Conservation (phyloP, 1,284 basidiomycete genomes). For the Sanghuangporus baumii region DNA sequence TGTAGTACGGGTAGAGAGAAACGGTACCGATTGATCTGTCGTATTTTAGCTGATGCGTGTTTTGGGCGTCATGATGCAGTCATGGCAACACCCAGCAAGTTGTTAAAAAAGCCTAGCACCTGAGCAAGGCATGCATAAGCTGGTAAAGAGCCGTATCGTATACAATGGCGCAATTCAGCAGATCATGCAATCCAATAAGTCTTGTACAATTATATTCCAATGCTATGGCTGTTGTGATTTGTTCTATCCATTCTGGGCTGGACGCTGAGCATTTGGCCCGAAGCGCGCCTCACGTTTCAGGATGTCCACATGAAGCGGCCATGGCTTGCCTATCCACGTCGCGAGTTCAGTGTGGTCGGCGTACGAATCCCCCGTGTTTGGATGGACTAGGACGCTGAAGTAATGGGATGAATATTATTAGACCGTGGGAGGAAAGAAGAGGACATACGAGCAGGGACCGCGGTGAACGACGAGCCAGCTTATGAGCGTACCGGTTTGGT, state of each 20-base stretch:
- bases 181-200: too few species aligned
- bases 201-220: too few species aligned
- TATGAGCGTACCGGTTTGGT: constrained; percentile 60
- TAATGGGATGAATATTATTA: constrained; percentile 3
- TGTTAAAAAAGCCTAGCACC: too few species aligned
- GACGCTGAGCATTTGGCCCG: not conserved
- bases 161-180: too few species aligned
- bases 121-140: too few species aligned
- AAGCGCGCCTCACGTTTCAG: constrained; percentile 2
- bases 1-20: too few species aligned
- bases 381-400: constrained; percentile 62
- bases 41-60: too few species aligned
- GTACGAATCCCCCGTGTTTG: constrained; percentile 57
- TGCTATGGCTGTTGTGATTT: not conserved
- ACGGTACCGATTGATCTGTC: too few species aligned
- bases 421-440: not conserved
- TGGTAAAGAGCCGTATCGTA: too few species aligned
- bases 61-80: too few species aligned
- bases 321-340: constrained; percentile 65
- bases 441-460: constrained; percentile 59
- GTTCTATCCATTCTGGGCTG: not conserved
- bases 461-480: constrained; percentile 60
- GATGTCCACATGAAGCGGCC: constrained; percentile 43
- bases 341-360: constrained; percentile 60
- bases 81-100: too few species aligned